Evolutionary conservation across 2,329 filamentous ascomycete species (phyloP), one percentile per base, ranked within the genome.

Genomic region (Aspergillus terreus): DNA sequence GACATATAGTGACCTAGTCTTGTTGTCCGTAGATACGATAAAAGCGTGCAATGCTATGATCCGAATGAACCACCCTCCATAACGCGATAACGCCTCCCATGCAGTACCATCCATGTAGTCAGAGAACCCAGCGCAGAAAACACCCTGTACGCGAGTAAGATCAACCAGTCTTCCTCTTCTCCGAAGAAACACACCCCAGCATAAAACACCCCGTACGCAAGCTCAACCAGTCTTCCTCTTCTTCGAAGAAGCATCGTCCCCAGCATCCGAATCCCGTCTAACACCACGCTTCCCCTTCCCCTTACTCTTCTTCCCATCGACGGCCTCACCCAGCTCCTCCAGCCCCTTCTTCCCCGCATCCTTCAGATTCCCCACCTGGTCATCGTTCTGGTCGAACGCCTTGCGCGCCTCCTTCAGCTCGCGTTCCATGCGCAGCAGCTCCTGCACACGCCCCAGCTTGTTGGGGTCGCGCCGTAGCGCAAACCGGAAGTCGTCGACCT

Each of bases 401-500:
- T 92, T 91, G 56, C 91, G 79, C 47, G 89, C 87, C 64, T 87
- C 83, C 69, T 94, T 94, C 56, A 97, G 84, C 66, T 91, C 85
- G 67, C 86, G 86, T 61, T 95, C 90, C 78, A 92, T 92, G 71
- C 90, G 87, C 59, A 96, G 82, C 65, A 95, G 83, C 75, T 96
- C 91, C 68, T 90, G 85, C 49, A 97, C 91, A 64, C 92, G 85
- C 45, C 94, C 94, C 41, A 97, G 78, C 68, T 95, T 95, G 53
- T 82, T 78, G 7, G 88, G 86, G 65, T 97, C 95, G 58, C 88
- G 84, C 30, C 94, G 83, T 61, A 97, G 83, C 36, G 91, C 90
- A 72, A 95, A 99, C 66, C 95, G 91, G 75, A 99, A 96, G 72
- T 99, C 94, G 65, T 96, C 92, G 64, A 95, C 89, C 71, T 99